Evolutionary conservation across 225 moss, liverwort and hornwort species (phyloP), one percentile per base, ranked within the genome.

Genomic region (Sphagnum tenellum): DNA sequence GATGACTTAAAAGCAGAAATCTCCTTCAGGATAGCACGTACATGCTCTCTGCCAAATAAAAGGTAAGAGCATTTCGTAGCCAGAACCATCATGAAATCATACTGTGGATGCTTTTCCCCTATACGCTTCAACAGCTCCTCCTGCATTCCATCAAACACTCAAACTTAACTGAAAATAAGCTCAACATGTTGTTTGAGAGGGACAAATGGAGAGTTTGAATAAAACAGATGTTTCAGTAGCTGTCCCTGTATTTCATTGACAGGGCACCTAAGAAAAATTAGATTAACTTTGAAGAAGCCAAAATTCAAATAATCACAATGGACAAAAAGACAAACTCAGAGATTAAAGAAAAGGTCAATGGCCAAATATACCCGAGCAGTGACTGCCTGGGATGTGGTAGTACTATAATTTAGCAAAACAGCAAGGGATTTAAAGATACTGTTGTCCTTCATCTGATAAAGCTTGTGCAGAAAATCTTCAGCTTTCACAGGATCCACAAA

Each of bases 371-470:
- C 98, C 79, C 79, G 85, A 61, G 76, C 82, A 11, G 77, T 71
- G 53, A 65, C 70, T 13, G 98, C 85, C 78, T 86, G 81, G 58
- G 75, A 71, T 64, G 90, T 65, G 55, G 72, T 57, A 51, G 89
- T 89, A 56, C 58, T 72, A 8, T 93, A 80, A 63, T 65, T 84
- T 44, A 98, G 74, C 66, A 98, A 77, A 8, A 82, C 86, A 59
- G 67, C 80, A 45, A 98, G 72, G 3, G 82, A 77, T 66, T 69
- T 84, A 29, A 98, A 90, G 44, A 98, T 67, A 51, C 72, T 77
- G 51, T 93, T 92, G 77, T 98, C 93, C 73, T 98, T 90, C 82
- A 89, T 89, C 71, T 86, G 82, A 69, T 98, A 90, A 70, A 93
- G 8, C 69, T 75, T 89, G 59, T 88, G 90, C 47, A 93, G 55